These are phyloP conservation scores for Teratosphaeria epicoccoides DNA, from an alignment of 2,329 filamentous ascomycete genomes.

Conservation along the genomic window DNA sequence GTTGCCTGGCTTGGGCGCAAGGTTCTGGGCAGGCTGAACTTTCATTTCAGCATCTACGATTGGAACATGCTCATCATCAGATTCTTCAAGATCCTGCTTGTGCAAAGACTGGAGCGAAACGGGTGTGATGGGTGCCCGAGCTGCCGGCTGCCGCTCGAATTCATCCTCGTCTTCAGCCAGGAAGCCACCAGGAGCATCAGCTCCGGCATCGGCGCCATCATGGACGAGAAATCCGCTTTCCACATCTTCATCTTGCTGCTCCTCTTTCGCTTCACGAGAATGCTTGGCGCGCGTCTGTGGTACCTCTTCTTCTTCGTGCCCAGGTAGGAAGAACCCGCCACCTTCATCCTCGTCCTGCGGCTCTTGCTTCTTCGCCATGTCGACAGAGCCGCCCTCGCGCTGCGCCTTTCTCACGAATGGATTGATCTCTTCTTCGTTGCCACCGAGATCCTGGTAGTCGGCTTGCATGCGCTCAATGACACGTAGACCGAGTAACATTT, in stretches of 20 bases:
- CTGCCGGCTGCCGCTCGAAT: constrained; percentile 4
- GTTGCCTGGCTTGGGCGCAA: background rate
- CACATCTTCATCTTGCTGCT: constrained; percentile 8
- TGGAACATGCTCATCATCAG: constrained; percentile 11
- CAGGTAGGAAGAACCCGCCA: constrained; percentile 34
- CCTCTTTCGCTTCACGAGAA: constrained; percentile 9
- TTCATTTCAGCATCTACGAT: background rate
- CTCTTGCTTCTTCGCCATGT: constrained; percentile 10
- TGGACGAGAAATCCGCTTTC: constrained; percentile 19
- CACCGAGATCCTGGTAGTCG: constrained; percentile 57
- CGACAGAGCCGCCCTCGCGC: constrained; percentile 10
- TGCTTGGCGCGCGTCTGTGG: constrained; percentile 18
- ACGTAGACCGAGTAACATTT: constrained; percentile 73
- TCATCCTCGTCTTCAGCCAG: constrained; percentile 27
- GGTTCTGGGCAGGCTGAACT: background rate
- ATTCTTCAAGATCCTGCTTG: constrained; percentile 13
- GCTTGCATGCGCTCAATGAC: constrained; percentile 66
- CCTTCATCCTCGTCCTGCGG: constrained; percentile 18
- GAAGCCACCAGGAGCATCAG: constrained; percentile 25
- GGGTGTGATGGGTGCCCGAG: constrained; percentile 13
- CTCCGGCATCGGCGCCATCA: constrained; percentile 14
- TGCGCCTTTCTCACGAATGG: constrained; percentile 35
- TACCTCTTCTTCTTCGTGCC: constrained; percentile 25
- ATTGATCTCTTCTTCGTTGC: constrained; percentile 41
- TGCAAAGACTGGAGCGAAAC: constrained; percentile 19